Percentiles rank a stretch among this genome's conserved stretches.
These are phyloP conservation scores for Thecaphora frezii DNA, from an alignment of 1,284 basidiomycete species.

Conservation along the genomic window DNA sequence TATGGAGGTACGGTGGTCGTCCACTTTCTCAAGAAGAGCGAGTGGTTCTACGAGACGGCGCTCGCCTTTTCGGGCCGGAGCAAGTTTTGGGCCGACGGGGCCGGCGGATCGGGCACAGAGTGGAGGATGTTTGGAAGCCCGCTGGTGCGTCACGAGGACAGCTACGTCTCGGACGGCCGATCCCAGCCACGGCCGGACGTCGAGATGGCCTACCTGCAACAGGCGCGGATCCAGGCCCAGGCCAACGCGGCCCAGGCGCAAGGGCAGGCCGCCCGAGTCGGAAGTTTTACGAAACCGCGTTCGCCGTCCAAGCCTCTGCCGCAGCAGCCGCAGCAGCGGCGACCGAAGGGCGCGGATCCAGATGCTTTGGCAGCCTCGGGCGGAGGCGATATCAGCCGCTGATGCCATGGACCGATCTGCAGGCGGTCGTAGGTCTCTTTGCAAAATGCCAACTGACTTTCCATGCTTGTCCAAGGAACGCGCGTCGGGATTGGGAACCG, in stretches of 20 bases:
- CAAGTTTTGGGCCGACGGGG: slow-evolving; percentile 62
- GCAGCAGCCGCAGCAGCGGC: slow-evolving; percentile 1
- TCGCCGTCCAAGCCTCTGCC: background rate
- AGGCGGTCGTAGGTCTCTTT: too few relatives aligned
- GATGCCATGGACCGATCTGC: too few relatives aligned
- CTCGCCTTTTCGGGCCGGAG: slow-evolving; percentile 79
- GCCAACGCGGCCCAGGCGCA: slow-evolving; percentile 34
- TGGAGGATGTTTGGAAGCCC: slow-evolving; percentile 53
- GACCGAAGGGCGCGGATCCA: too few relatives aligned
- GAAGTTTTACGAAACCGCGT: slow-evolving; percentile 32
- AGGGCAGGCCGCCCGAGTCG: slow-evolving; percentile 21
- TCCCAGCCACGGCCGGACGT: slow-evolving; percentile 41
- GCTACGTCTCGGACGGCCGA: slow-evolving; percentile 36
- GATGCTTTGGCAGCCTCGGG: too few relatives aligned
- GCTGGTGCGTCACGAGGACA: slow-evolving; percentile 39
- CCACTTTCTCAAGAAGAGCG: slow-evolving; percentile 93
- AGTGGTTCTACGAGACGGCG: slow-evolving; percentile 94
- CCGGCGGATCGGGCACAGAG: slow-evolving; percentile 42
- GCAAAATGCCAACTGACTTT: too few relatives aligned
- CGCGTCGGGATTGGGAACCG: too few relatives aligned
- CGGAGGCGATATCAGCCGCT: too few relatives aligned
- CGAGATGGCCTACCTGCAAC: slow-evolving; percentile 38
- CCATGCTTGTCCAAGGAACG: too few relatives aligned
- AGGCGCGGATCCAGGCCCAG: slow-evolving; percentile 30
- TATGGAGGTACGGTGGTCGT: slow-evolving; percentile 88